A percentile compares a stretch with the other conserved stretches of the same genome.
phyloP scores from a whole-genome alignment of 176 grass and related monocot genomes.

The Oryza punctata region DNA sequence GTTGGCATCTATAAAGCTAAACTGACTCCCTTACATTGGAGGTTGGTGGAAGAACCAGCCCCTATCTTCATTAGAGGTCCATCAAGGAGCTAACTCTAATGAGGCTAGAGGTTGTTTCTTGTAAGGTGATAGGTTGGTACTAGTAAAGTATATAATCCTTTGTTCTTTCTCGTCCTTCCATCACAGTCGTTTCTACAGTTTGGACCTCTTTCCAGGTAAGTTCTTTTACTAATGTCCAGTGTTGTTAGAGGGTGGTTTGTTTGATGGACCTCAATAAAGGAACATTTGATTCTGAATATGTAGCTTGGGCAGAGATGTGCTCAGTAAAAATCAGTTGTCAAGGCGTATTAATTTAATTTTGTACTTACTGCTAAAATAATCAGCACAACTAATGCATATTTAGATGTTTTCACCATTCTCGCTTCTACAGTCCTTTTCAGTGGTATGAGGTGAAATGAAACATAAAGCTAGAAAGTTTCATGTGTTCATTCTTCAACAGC shows the following conservation, averaged over 20 bases:
- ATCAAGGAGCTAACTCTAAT: conserved; percentile 40
- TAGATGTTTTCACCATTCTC: not conserved
- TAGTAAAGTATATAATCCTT: not conserved
- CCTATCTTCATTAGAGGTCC: conserved; percentile 32
- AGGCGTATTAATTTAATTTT: conserved; percentile 6
- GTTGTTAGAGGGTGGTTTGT: not conserved
- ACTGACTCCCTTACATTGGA: not conserved
- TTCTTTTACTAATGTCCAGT: not conserved
- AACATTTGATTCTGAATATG: not conserved
- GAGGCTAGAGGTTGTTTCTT: conserved; percentile 42
- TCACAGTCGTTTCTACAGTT: conserved; percentile 20
- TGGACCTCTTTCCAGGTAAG: conserved; percentile 22
- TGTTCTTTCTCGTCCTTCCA: conserved; percentile 9
- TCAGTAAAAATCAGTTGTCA: not conserved
- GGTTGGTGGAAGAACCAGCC: conserved; percentile 27
- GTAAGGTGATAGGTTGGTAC: not conserved
- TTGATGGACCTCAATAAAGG: conserved; percentile 12
- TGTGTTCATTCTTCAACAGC: not conserved
- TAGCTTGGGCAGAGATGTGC: not conserved
- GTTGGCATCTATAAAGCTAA: conserved; percentile 23
- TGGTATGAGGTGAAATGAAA: not conserved
- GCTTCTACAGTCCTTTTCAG: not conserved
- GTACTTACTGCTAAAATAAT: not conserved
- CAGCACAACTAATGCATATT: not conserved
- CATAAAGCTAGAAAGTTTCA: not conserved